Evolutionary conservation across 2,329 filamentous ascomycete genomes (phyloP).

Genomic region (Aspergillus sp.): DNA sequence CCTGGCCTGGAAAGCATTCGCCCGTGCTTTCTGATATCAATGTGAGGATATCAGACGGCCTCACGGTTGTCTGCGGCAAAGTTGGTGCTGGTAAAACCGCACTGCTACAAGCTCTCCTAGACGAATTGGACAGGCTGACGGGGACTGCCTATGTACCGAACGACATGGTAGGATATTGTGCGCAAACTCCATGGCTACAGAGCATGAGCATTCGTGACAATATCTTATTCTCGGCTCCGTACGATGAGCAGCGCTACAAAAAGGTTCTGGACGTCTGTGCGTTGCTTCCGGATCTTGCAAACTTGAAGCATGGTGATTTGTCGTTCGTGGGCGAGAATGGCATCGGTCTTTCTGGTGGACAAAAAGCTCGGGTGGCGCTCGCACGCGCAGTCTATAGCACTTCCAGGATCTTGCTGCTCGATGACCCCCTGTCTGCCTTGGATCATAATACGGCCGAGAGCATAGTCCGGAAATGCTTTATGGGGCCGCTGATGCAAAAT

Average conservation of each 20-base stretch:
- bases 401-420: slow-evolving; percentile 55
- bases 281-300: slow-evolving; percentile 59
- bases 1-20: slow-evolving; percentile 69
- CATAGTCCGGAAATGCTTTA: slow-evolving; percentile 59
- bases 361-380: slow-evolving; percentile 61
- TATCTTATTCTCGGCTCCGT: slow-evolving; percentile 63
- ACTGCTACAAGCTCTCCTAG: slow-evolving; percentile 57
- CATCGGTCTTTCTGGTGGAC: slow-evolving; percentile 60
- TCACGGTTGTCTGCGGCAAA: slow-evolving; percentile 63
- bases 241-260: slow-evolving; percentile 68
- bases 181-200: slow-evolving; percentile 66
- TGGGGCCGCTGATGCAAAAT: slow-evolving; percentile 53
- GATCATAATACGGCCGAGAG: slow-evolving; percentile 65
- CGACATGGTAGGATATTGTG: slow-evolving; percentile 62
- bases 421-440: slow-evolving; percentile 60
- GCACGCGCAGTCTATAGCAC: slow-evolving; percentile 60
- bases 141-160: slow-evolving; percentile 55
- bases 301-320: slow-evolving; percentile 64
- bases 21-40: slow-evolving; percentile 56
- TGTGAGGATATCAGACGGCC: slow-evolving; percentile 54
- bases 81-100: slow-evolving; percentile 65
- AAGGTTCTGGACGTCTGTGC: slow-evolving; percentile 67
- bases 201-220: slow-evolving; percentile 70
- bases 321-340: slow-evolving; percentile 63
- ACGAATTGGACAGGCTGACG: slow-evolving; percentile 55